phyloP scores from a whole-genome alignment of 495 filamentous ascomycete genomes.

The Hypoxylon subgilvum region DNA sequence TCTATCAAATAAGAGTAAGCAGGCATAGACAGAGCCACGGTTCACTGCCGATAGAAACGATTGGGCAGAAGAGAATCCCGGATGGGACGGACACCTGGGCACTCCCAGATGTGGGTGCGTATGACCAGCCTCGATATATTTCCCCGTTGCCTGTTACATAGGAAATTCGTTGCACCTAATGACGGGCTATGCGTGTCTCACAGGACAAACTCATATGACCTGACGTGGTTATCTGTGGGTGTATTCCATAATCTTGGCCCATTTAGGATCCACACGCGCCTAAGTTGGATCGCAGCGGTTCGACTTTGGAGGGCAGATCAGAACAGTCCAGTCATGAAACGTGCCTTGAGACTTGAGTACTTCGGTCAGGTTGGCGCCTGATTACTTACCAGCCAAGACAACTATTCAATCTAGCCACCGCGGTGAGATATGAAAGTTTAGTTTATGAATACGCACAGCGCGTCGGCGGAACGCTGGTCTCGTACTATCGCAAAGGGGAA shows the following conservation, averaged over 20 bases:
- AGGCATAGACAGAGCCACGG: conserved; percentile 17
- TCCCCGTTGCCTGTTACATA: not conserved
- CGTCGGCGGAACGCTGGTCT: not conserved
- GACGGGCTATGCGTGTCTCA: conserved; percentile 20
- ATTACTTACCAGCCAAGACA: conserved; percentile 21
- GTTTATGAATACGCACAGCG: not conserved
- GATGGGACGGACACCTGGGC: conserved; percentile 35
- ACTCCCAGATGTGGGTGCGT: conserved; percentile 32
- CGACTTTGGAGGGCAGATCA: conserved; percentile 9
- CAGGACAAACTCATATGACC: conserved; percentile 6
- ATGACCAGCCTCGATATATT: conserved; percentile 29
- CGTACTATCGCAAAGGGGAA: conserved; percentile 4
- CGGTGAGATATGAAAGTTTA: no score
- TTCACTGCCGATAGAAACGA: conserved; percentile 3
- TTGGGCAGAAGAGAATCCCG: conserved; percentile 22
- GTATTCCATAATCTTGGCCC: conserved; percentile 3
- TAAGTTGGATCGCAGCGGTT: conserved; percentile 26
- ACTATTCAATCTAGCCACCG: conserved; percentile 7
- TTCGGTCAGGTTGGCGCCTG: conserved; percentile 15
- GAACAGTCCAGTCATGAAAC: conserved; percentile 23
- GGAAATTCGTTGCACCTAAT: conserved; percentile 1
- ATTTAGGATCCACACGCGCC: conserved; percentile 26
- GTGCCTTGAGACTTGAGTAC: conserved; percentile 8
- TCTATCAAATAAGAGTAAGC: conserved; percentile 15
- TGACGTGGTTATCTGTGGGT: conserved; percentile 27